A percentile compares a stretch with the other conserved stretches of the same genome.
These are phyloP conservation scores for Lactifluus subvellereus DNA, from an alignment of 768 basidiomycete genomes.

Conservation along the genomic window DNA sequence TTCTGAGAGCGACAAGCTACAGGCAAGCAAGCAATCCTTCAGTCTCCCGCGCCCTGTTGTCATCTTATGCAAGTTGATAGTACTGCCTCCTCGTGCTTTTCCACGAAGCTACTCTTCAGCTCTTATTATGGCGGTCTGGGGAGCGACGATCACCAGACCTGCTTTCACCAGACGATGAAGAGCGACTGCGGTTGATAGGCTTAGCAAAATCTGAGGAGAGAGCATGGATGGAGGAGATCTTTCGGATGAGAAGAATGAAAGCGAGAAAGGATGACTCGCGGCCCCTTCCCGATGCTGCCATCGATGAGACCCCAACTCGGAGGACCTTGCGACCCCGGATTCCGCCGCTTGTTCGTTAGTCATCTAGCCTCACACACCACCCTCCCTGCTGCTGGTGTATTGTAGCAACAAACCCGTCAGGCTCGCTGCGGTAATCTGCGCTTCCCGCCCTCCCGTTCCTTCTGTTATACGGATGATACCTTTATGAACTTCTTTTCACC, in stretches of 20 bases:
- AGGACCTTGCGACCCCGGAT: slow-evolving; percentile 12
- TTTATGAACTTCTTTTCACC: slow-evolving; percentile 6
- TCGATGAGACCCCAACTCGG: neutral
- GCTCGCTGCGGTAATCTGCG: neutral
- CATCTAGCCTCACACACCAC: neutral
- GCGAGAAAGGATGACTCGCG: slow-evolving; percentile 22
- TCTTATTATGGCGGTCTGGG: slow-evolving; percentile 67
- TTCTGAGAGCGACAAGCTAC: slow-evolving; percentile 21
- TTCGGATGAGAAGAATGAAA: slow-evolving; percentile 33
- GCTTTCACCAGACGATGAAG: slow-evolving; percentile 50
- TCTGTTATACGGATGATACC: neutral
- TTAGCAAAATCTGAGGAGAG: slow-evolving; percentile 43
- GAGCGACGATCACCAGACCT: slow-evolving; percentile 46
- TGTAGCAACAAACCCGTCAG: neutral
- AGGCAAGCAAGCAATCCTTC: slow-evolving; percentile 11
- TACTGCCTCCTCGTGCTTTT: slow-evolving; percentile 69
- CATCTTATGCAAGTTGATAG: slow-evolving; percentile 32
- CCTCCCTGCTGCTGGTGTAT: neutral
- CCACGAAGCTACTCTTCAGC: slow-evolving; percentile 64
- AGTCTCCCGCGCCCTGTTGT: neutral
- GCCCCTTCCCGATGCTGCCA: neutral
- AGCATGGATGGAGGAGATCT: slow-evolving; percentile 67
- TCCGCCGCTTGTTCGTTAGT: slow-evolving; percentile 1
- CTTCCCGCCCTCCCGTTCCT: neutral
- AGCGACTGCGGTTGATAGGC: slow-evolving; percentile 46